Conservation (phyloP, 768 basidiomycete genomes). For the Leucosporidium yakuticum region DNA sequence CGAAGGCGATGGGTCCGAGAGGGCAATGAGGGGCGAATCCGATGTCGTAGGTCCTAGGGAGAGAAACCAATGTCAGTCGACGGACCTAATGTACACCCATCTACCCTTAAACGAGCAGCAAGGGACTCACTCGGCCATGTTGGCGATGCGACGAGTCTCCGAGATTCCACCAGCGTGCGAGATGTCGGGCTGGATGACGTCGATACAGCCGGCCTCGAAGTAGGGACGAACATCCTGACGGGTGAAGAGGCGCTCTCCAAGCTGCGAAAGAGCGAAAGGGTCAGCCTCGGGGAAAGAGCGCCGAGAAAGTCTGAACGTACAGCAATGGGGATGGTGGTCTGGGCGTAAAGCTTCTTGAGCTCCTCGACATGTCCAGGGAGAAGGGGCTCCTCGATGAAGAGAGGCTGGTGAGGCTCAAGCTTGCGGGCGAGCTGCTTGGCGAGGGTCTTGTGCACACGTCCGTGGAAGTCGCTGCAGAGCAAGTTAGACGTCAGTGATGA, state of each 20-base stretch:
- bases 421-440: constrained; percentile 61
- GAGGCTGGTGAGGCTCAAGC: constrained; percentile 56
- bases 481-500: constrained; percentile 36
- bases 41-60: constrained; percentile 56
- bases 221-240: constrained; percentile 61
- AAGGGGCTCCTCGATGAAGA: constrained; percentile 64
- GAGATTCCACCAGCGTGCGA: constrained; percentile 48
- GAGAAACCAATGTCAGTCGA: not conserved
- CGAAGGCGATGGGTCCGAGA: constrained; percentile 63
- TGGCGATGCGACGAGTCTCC: constrained; percentile 56
- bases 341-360: constrained; percentile 55
- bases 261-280: not conserved
- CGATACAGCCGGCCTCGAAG: constrained; percentile 59
- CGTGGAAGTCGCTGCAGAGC: constrained; percentile 54
- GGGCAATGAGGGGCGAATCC: constrained; percentile 67
- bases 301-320: not conserved
- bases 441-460: constrained; percentile 62
- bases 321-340: constrained; percentile 58
- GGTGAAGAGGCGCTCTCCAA: constrained; percentile 56
- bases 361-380: constrained; percentile 59
- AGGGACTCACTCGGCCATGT: constrained; percentile 49
- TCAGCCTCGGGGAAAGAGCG: not conserved
- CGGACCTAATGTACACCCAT: not conserved
- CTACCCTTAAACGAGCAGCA: not conserved
- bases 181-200: constrained; percentile 66